Base-by-base conservation (phyloP, 2,329 filamentous ascomycete genomes). In the Phialocephala sp. region DNA sequence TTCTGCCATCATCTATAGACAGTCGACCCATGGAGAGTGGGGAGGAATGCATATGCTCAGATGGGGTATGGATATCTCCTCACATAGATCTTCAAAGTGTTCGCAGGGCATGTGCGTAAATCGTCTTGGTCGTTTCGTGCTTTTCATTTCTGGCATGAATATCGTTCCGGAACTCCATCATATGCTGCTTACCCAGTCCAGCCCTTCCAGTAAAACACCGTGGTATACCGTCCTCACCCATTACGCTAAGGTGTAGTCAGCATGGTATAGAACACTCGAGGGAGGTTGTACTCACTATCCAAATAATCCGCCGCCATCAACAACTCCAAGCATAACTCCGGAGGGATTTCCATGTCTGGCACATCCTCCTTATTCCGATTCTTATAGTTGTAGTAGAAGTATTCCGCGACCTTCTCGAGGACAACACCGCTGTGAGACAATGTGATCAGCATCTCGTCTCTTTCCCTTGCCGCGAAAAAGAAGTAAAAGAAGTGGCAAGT, bases 311-410 rank as follows among this genome's bases (percentile, higher is more conserved):
- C 90, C 15, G 91, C 91, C 80, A 91, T 89, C 69, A 94, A 79
- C 66, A 94, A 78, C 80, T 94, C 91, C 52, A 94, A 82, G 72
- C 91, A 93, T 59, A 94, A 81, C 79, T 94, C 91, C 36, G 91
- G 87, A 14, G 91, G 91, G 65, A 94, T 89, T 18, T 93, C 90
- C 88, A 93, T 90, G 74, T 94, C 91, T 4, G 89, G 88, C 22
- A 93, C 90, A 72, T 93, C 88, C 71, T 89, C 88, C 70, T 82
- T 82, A 70, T 92, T 85, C 60, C 85, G 84, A 78, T 92, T 85
- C 73, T 89, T 89, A 78, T 93, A 89, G 81, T 91, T 91, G 81
- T 93, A 94, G 76, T 93, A 91, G 68, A 93, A 89, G 79, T 94
- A 94, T 79, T 94, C 90, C 77, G 89, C 91, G 37, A 94, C 88